Evolutionary conservation across 2,329 filamentous ascomycete genomes (phyloP).

Genomic region (Helminthosporium solani): DNA sequence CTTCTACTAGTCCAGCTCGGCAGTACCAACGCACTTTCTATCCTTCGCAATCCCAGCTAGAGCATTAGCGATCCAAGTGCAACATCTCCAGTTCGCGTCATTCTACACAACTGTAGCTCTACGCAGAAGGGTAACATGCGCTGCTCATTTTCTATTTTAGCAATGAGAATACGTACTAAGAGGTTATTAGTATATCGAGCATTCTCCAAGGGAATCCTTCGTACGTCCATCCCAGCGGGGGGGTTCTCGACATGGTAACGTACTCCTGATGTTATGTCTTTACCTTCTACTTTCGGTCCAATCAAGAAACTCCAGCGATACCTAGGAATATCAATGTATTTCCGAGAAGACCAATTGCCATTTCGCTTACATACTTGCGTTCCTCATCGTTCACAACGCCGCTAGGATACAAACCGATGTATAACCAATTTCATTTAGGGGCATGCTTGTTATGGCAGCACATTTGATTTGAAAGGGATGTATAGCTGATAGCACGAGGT

Average conservation of each 20-base stretch:
- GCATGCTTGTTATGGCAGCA: constrained; percentile 46
- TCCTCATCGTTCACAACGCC: constrained; percentile 12
- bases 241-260: constrained; percentile 40
- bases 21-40: constrained; percentile 42
- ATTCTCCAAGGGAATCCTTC: constrained; percentile 18
- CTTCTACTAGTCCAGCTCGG: constrained; percentile 40
- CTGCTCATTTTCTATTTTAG: constrained; percentile 42
- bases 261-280: constrained; percentile 17
- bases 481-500: no score
- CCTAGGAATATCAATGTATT: constrained; percentile 8
- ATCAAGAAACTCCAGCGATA: constrained; percentile 35
- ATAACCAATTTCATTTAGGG: constrained; percentile 40
- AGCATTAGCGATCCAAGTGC: constrained; percentile 43
- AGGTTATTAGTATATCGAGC: constrained; percentile 26
- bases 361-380: constrained; percentile 9
- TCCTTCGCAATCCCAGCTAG: constrained; percentile 38
- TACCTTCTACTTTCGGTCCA: constrained; percentile 29
- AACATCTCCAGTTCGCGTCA: constrained; percentile 45
- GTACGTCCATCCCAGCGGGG: constrained; percentile 24
- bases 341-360: not conserved
- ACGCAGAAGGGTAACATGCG: constrained; percentile 38
- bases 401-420: constrained; percentile 13
- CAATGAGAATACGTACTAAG: constrained; percentile 43
- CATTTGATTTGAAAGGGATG: no score
- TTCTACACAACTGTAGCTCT: constrained; percentile 35